A percentile compares a stretch with the other conserved stretches of the same genome.
Conservation (phyloP, 495 filamentous ascomycete genomes). For the Aspergillus nidulans region DNA sequence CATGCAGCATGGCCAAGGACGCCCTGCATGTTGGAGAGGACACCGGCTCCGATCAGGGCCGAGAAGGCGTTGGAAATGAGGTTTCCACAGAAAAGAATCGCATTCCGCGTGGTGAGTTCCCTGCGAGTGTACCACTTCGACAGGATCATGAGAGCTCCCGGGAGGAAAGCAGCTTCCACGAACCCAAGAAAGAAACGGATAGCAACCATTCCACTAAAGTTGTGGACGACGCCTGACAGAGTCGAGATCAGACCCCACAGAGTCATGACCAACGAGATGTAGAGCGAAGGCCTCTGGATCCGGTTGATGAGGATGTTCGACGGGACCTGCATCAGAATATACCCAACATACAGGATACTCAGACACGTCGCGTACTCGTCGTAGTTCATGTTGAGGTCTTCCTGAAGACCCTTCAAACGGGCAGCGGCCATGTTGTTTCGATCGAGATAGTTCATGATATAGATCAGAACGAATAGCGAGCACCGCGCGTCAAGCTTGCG, state of each 20-base stretch:
- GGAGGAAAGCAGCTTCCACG: conserved; percentile 40
- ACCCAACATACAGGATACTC: neutral
- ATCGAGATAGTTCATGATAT: conserved; percentile 30
- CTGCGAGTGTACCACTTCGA: conserved; percentile 46
- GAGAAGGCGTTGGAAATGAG: conserved; percentile 61
- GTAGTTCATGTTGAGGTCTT: conserved; percentile 17
- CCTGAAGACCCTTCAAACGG: conserved; percentile 23
- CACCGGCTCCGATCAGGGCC: conserved; percentile 50
- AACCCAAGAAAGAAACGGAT: conserved; percentile 71
- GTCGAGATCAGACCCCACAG: conserved; percentile 72
- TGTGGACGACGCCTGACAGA: conserved; percentile 53
- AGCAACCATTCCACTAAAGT: conserved; percentile 57
- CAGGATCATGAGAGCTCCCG: conserved; percentile 35
- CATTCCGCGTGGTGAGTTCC: conserved; percentile 40
- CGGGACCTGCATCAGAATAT: conserved; percentile 21
- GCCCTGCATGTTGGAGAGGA: conserved; percentile 40
- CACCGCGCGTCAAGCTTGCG: conserved; percentile 36
- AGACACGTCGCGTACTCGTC: conserved; percentile 18
- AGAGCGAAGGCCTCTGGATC: conserved; percentile 54
- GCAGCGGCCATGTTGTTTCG: conserved; percentile 29
- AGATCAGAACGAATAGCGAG: conserved; percentile 28
- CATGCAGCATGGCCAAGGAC: conserved; percentile 45
- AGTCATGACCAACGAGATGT: conserved; percentile 61
- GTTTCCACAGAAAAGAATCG: conserved; percentile 42
- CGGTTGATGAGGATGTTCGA: conserved; percentile 46